Base-by-base conservation (phyloP, 2,329 filamentous ascomycete genomes). In the Hypoxylon sp. region DNA sequence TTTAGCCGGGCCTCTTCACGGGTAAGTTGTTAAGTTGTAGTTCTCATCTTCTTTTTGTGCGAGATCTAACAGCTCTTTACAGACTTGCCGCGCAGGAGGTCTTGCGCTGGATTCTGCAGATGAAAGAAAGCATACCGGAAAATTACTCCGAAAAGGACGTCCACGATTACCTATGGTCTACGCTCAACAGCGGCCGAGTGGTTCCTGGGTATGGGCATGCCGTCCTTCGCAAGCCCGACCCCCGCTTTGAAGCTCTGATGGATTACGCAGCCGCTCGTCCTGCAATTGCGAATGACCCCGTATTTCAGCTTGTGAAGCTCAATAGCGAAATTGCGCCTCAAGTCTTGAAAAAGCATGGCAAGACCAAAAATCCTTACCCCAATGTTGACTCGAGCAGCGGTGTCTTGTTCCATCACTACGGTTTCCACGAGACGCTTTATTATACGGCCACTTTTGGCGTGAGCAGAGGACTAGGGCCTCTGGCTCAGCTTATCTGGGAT, bases 331-430 rank as follows among this genome's bases (percentile, higher is more conserved):
- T 99, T 68, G 96, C 96, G 0, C 96, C 96, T 14, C 87, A 88
- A 54, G 96, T 99, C 18, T 85, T 99, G 73, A 96, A 89, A 74
- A 89, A 97, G 83, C 96, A 99, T 78, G 96, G 96, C 80, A 98
- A 97, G 90, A 97, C 93, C 71, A 97, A 97, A 86, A 97, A 97
- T 83, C 93, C 96, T 1, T 97, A 95, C 81, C 96, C 96, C 70
- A 99, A 99, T 78, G 96, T 99, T 67, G 96, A 99, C 80, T 93
- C 91, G 49, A 91, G 89, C 68, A 97, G 93, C 0, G 96, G 96
- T 69, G 94, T 98, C 4, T 86, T 99, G 50, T 98, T 99, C 88
- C 91, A 98, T 81, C 93, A 98, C 84, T 99, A 97, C 78, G 96
- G 95, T 62, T 97, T 99, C 89, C 91, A 92, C 78, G 93, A 98